Evolutionary conservation across 805 yeast species (phyloP).

Genomic region (Yarrowia deformans): DNA sequence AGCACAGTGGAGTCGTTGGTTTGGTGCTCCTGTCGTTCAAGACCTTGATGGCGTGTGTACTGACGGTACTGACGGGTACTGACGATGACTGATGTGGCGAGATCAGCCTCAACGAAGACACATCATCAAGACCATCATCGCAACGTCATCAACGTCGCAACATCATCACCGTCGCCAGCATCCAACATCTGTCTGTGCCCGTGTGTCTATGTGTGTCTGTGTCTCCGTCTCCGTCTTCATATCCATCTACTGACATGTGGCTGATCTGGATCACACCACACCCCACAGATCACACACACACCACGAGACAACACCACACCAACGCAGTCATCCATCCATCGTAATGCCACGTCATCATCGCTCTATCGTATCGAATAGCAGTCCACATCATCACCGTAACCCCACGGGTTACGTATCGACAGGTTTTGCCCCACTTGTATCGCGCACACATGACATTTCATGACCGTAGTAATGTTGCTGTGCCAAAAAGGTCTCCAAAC

Average conservation of each 20-base stretch:
- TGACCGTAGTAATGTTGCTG: not conserved
- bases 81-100: not conserved
- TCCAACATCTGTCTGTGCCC: too few species aligned
- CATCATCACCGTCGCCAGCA: not conserved
- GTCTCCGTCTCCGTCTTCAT: too few species aligned
- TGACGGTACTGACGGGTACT: not conserved
- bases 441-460: not conserved
- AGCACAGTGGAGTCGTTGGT: too few species aligned
- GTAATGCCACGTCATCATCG: not conserved
- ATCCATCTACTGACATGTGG: not conserved
- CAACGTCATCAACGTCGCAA: not conserved
- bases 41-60: too few species aligned
- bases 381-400: not conserved
- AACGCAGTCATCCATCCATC: not conserved
- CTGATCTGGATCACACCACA: conserved; percentile 20
- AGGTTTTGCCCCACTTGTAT: not conserved
- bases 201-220: too few species aligned
- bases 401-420: not conserved
- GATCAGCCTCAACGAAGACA: conserved; percentile 1
- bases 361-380: not conserved
- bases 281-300: too few species aligned
- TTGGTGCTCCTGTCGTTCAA: too few species aligned
- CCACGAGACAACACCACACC: not conserved
- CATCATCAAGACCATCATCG: not conserved
- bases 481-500: not conserved